Evolutionary conservation across 495 filamentous ascomycete species (phyloP), one percentile per base, ranked within the genome.

Genomic region (Penicillium odoratum): DNA sequence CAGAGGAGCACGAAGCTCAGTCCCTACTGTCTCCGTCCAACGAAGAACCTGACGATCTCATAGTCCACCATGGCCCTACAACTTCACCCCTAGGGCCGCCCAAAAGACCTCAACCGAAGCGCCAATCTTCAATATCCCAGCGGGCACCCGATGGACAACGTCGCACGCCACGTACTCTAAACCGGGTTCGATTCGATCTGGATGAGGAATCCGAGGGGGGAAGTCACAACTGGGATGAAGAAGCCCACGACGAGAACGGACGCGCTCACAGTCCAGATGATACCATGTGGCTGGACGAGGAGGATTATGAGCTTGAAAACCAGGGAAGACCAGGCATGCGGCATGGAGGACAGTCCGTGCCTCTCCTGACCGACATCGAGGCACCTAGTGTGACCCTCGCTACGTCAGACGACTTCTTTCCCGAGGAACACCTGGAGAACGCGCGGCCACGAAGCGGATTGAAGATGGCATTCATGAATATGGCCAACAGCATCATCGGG

Each of bases 401-500:
- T 29, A 85, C 75, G 5, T 74, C 77, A 5, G 82, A 85, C 7
- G 79, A 82, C 47, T 83, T 83, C 65, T 76, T 83, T 58, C 76
- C 82, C 0, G 83, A 86, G 63, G 82, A 87, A 9, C 76, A 81
- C 44, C 66, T 88, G 38, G 84, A 86, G 57, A 76, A 68, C 55
- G 83, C 83, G 10, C 74, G 88, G 52, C 86, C 88, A 26, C 83
- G 85, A 61, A 89, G 83, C 65, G 83, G 84, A 26, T 79, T 88
- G 79, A 75, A 73, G 52, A 87, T 83, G 74, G 83, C 85, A 6
- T 98, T 98, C 61, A 96, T 97, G 91, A 98, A 98, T 72, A 98
- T 98, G 94, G 92, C 93, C 45, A 98, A 98, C 70, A 92, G 87
- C 60, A 98, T 98, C 64, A 98, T 98, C 31, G 94, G 94, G 10